A percentile compares a stretch with the other conserved stretches of the same genome.
Evolutionary conservation across 2,329 filamentous ascomycete species (phyloP).

Genomic region (Sclerotinia sclerotiorum): DNA sequence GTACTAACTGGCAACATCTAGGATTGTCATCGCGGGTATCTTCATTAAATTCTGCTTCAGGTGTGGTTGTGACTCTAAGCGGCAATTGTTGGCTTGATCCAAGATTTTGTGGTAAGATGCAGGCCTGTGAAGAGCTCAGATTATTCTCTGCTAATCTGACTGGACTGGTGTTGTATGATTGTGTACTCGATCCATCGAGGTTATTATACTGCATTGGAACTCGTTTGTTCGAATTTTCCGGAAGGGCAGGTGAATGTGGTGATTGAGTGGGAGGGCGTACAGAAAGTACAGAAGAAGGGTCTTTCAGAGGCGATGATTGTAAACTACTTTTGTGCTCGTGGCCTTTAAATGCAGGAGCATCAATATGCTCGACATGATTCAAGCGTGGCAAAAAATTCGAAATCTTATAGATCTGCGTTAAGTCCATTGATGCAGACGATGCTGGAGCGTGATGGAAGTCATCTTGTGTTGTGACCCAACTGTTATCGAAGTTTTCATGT

Average conservation of each 20-base stretch:
- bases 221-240: not conserved
- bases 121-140: not conserved
- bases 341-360: not conserved
- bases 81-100: not conserved
- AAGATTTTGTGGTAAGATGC: not conserved
- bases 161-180: slow-evolving; percentile 10
- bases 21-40: not conserved
- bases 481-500: slow-evolving; percentile 13
- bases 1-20: not conserved
- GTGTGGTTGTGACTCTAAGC: not conserved
- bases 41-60: not conserved
- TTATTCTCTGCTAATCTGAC: not conserved
- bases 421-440: slow-evolving; percentile 12
- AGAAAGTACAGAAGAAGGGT: not conserved
- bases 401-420: slow-evolving; percentile 7
- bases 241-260: not conserved
- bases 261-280: not conserved
- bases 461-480: slow-evolving; percentile 23
- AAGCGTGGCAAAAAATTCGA: not conserved
- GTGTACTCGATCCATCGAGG: slow-evolving; percentile 20
- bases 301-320: not conserved
- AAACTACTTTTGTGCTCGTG: not conserved
- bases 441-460: not conserved
- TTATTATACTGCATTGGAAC: not conserved
- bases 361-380: not conserved